phyloP scores from a whole-genome alignment of 1,284 basidiomycete genomes.

The Trametes hirsuta region DNA sequence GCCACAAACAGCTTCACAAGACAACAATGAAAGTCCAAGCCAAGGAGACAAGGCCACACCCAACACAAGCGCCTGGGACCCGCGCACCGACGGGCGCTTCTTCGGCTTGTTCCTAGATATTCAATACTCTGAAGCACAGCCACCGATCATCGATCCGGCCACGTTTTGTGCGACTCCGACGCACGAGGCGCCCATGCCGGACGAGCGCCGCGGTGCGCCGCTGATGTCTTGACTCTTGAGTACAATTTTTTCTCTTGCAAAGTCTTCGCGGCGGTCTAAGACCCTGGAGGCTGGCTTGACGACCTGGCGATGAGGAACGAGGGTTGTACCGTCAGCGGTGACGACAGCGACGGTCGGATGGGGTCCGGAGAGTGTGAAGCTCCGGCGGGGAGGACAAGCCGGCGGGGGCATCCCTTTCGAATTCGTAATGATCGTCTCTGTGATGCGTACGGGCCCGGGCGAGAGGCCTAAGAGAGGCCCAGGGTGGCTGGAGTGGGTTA shows the following conservation, averaged over 20 bases:
- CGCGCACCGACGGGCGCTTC: background rate
- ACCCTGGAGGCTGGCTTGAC: too few species aligned
- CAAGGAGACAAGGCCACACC: background rate
- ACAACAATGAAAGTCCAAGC: background rate
- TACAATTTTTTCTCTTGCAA: too few species aligned
- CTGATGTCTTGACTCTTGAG: too few species aligned
- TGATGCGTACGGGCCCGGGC: too few species aligned
- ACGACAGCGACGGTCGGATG: background rate
- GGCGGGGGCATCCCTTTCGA: background rate
- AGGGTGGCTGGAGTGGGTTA: too few species aligned
- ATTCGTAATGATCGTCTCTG: background rate
- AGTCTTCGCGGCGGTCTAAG: too few species aligned
- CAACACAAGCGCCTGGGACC: background rate
- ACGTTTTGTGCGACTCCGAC: background rate
- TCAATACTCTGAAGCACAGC: conserved; percentile 3
- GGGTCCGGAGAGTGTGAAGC: background rate
- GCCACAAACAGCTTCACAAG: background rate
- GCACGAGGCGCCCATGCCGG: too few species aligned
- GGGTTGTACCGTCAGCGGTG: background rate
- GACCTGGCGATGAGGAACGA: too few species aligned
- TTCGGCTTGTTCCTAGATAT: conserved; percentile 1
- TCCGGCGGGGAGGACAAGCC: background rate
- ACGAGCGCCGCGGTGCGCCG: too few species aligned
- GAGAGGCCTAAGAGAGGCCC: too few species aligned
- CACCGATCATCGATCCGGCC: conserved; percentile 10